A percentile compares a stretch with the other conserved stretches of the same genome.
Conservation (phyloP, 805 yeast species). For the Debaryomyces prosopidis region DNA sequence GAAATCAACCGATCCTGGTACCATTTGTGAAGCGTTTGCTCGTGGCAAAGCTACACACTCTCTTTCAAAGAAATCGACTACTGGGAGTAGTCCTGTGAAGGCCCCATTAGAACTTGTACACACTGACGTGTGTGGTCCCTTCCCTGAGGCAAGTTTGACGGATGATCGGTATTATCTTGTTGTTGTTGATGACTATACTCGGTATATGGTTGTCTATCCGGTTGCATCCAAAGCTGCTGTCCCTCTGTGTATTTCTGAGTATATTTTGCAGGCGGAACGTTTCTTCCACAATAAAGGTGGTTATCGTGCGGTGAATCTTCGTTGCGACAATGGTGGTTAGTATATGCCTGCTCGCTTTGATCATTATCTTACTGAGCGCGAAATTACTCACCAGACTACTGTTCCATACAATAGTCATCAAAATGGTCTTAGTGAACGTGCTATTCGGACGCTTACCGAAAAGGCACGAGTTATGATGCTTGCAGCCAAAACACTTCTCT, state of each 20-base stretch:
- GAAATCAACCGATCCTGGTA: too few relatives aligned
- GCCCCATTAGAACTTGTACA: background rate
- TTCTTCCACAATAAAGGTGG: background rate
- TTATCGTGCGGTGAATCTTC: conserved; percentile 11
- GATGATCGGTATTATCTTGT: background rate
- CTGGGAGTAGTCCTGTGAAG: background rate
- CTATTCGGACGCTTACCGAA: conserved; percentile 2
- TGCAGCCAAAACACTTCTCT: background rate
- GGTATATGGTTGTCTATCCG: background rate
- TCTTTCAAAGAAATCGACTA: background rate
- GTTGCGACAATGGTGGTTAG: conserved; percentile 7
- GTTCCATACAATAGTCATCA: conserved; percentile 3
- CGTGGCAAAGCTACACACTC: background rate
- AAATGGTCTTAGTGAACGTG: conserved; percentile 4
- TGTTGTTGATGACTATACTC: background rate
- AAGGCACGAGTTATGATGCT: background rate
- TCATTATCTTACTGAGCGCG: background rate
- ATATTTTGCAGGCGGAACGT: background rate
- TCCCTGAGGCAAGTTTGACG: background rate
- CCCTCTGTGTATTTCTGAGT: background rate
- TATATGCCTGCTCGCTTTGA: background rate
- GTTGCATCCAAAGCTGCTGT: background rate
- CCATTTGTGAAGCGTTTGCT: background rate
- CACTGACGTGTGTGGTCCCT: background rate
- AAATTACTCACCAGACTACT: conserved; percentile 1